Evolutionary conservation across 2,329 filamentous ascomycete genomes (phyloP), one percentile per base, ranked within the genome.

Genomic region (Talaromyces rugulosus): DNA sequence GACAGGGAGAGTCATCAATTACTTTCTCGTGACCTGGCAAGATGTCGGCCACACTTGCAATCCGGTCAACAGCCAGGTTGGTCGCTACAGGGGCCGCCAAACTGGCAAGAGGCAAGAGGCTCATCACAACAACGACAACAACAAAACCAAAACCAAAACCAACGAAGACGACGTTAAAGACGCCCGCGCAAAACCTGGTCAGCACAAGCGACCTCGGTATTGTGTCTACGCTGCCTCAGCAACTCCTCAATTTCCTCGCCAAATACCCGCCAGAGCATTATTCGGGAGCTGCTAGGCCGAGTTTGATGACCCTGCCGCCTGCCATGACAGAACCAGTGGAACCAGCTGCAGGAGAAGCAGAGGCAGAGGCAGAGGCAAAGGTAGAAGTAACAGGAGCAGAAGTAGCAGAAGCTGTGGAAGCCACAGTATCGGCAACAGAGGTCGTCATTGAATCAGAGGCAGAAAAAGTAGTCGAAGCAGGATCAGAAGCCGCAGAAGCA

Each of bases 231-330:
- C 86, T 98, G 47, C 95, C 92, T 8, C 81, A 85, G 59, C 89
- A 89, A 47, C 85, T 99, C 53, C 85, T 89, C 72, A 87, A 87
- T 71, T 97, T 99, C 84, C 90, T 99, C 77, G 89, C 89, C 62
- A 89, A 90, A 67, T 97, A 94, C 76, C 95, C 95, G 50, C 92
- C 94, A 55, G 84, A 71, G 73, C 73, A 69, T 69, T 85, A 75
- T 70, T 81, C 74, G 58, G 72, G 75, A 30, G 66, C 74, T 67
- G 72, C 73, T 28, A 67, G 66, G 53, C 70, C 56, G 11, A 28
- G 50, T 14, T 40, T 47, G 8, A 57, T 44, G 16, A 52, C 53
- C 51, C 59, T 67, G 60, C 59, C 67, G 50, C 68, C 71, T 44
- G 64, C 70, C 62, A 63, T 69, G 61, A 58, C 68, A 58, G 67